Base-by-base conservation (phyloP, 345 rosid genomes). In the Euphorbia pulcherrima region DNA sequence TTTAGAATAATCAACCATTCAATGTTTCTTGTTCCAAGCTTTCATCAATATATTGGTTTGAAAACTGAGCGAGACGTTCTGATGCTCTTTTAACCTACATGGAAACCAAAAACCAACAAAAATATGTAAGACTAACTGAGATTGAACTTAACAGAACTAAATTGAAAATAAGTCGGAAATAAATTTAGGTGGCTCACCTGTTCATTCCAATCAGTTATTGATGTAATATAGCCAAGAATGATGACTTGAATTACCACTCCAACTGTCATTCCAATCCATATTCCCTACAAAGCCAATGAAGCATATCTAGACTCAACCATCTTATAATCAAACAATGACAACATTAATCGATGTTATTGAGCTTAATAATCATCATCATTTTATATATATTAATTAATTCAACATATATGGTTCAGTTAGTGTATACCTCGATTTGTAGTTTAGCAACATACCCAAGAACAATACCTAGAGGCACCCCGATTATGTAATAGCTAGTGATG, bases 391-490 rank as follows among this genome's bases (percentile, higher is more conserved):
- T n/a, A n/a, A n/a, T n/a, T n/a, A n/a, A n/a, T n/a, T n/a, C n/a
- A n/a, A n/a, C n/a, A n/a, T n/a, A n/a, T n/a, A n/a, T n/a, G n/a
- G n/a, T n/a, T n/a, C n/a, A n/a, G n/a, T n/a, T n/a, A n/a, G n/a
- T n/a, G n/a, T n/a, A n/a, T 57, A 88, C 93, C 83, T 69, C 82
- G 29, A 86, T 83, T 80, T 84, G 78, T 68, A 85, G 55, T 55
- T 81, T 66, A 41, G 81, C 78, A 54, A 79, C 83, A 64, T 85
- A 79, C 29, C 85, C 90, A 10, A 90, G 85, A 51, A 85, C n/a
- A 56, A 83, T 66, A 21, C 97, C 97, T 16, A 85, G 33, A 6
- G 97, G 97, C 0, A 88, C 63, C 24, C 97, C 97, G 74, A 85
- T 30, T 2, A 83, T 35, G 56, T 90, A 88, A 75, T 86, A 90